Base-by-base conservation (phyloP, 1,139 yeast species). In the Blastobotrys niveus region DNA sequence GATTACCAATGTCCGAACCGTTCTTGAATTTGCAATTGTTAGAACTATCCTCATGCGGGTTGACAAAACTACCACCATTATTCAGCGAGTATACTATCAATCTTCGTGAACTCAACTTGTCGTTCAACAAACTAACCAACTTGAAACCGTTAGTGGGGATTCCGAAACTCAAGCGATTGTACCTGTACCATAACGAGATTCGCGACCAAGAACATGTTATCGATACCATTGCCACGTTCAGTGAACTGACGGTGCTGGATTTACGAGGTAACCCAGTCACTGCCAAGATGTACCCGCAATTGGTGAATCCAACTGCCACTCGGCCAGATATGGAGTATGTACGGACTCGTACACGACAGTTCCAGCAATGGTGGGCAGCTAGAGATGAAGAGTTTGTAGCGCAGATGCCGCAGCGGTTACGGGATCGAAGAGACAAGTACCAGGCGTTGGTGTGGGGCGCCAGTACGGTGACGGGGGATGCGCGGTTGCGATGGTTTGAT, bases 231-330 rank as follows among this genome's bases (percentile, higher is more conserved):
- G 27, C 49, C 21, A 38, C 52, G 7, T 48, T 61, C 47, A 51
- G 51, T 3, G 47, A 40, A 19, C 48, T 64, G 34, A 55, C 51
- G 18, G 58, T 53, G 20, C 47, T 64, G 25, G 68, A 64, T 38
- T 43, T 59, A 34, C 59, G 68, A 20, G 57, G 49, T 36, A 64
- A 62, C 44, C 67, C 68, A 9, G 30, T 61, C 5, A 60, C 61
- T 8, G 32, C 43, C n/a, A 49, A 52, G 20, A 55, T 59, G 34
- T 64, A 64, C 40, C 57, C 63, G 4, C 52, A 53, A 6, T 43
- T 59, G 18, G 27, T 50, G 21, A 36, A 45, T 18, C 46, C 45
- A 4, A 37, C 48, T 12, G 21, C 36, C 15, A 15, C 17, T 9
- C 19, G 45, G 9, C 20, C 26, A 29, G 29, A 35, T 14, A 41